phyloP scores from a whole-genome alignment of 2,329 filamentous ascomycete species.

The Colletotrichum sidae region DNA sequence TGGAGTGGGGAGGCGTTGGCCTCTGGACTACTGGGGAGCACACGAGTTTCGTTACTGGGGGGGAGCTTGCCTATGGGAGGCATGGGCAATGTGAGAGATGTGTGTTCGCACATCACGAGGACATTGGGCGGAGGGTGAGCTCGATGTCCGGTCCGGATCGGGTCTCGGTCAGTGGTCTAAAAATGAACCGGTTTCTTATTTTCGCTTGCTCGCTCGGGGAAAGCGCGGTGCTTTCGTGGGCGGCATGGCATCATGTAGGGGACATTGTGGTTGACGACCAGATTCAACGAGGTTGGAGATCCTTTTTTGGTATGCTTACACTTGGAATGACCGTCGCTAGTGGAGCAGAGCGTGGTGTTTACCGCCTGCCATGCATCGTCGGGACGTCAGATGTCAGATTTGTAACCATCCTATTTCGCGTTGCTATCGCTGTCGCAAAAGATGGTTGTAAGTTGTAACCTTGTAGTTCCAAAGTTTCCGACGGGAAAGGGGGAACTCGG shows the following conservation, averaged over 20 bases:
- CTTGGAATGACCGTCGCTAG: background rate
- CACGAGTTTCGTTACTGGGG: too few species aligned
- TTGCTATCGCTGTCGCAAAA: too few species aligned
- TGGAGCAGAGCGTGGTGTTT: background rate
- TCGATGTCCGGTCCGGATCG: too few species aligned
- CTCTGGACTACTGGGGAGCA: background rate
- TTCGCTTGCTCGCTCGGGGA: background rate
- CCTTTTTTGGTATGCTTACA: conserved; percentile 12
- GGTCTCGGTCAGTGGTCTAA: conserved; percentile 16
- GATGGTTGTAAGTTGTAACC: too few species aligned
- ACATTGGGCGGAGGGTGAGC: too few species aligned
- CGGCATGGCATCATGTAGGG: conserved; percentile 8
- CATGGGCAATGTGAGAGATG: too few species aligned
- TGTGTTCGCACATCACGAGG: too few species aligned
- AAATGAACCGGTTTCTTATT: conserved; percentile 20
- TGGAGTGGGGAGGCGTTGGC: too few species aligned
- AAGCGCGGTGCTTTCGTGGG: background rate
- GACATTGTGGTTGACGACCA: background rate
- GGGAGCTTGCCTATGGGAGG: too few species aligned
- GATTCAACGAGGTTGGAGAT: background rate
- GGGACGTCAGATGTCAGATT: conserved; percentile 9
- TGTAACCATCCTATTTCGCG: background rate
- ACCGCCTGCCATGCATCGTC: background rate
- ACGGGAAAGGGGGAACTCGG: too few species aligned
- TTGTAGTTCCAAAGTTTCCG: too few species aligned